Evolutionary conservation across 1,139 yeast species (phyloP).

Genomic region (Candida sanyaensis): DNA sequence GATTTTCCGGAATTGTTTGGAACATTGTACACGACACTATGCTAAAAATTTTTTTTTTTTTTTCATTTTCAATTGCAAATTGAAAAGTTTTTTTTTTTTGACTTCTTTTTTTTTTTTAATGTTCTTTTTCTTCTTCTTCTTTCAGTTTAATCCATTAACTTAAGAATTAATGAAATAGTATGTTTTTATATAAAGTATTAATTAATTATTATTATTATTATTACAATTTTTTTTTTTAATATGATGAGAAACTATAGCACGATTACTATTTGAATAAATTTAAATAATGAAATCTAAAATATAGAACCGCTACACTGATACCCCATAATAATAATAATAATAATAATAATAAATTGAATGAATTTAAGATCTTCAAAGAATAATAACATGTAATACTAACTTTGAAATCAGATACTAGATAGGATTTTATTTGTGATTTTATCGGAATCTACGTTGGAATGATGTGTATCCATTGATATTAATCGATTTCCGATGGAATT

Average conservation of each 20-base stretch:
- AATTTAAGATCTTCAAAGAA: neutral
- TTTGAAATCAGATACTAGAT: too few species aligned
- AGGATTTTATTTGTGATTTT: too few species aligned
- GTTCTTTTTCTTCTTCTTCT: neutral
- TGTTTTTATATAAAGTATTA: neutral
- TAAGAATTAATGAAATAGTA: neutral
- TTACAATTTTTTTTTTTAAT: neutral
- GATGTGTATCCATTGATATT: too few species aligned
- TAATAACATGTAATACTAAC: too few species aligned
- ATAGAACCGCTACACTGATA: constrained; percentile 33
- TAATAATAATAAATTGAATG: neutral
- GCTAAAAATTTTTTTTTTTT: too few species aligned
- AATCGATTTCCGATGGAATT: neutral
- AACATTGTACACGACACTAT: too few species aligned
- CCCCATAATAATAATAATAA: neutral
- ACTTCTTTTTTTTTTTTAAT: too few species aligned
- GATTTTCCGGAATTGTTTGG: too few species aligned
- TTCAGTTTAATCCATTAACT: neutral
- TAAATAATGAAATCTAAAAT: constrained; percentile 20
- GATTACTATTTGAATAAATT: constrained; percentile 5
- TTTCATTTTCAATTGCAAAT: too few species aligned
- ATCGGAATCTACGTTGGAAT: too few species aligned
- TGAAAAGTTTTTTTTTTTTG: too few species aligned
- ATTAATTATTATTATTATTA: too few species aligned
- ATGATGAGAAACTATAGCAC: constrained; percentile 15